Base-by-base conservation (phyloP, 1,284 basidiomycete genomes). In the Rhodotorula sp. region DNA sequence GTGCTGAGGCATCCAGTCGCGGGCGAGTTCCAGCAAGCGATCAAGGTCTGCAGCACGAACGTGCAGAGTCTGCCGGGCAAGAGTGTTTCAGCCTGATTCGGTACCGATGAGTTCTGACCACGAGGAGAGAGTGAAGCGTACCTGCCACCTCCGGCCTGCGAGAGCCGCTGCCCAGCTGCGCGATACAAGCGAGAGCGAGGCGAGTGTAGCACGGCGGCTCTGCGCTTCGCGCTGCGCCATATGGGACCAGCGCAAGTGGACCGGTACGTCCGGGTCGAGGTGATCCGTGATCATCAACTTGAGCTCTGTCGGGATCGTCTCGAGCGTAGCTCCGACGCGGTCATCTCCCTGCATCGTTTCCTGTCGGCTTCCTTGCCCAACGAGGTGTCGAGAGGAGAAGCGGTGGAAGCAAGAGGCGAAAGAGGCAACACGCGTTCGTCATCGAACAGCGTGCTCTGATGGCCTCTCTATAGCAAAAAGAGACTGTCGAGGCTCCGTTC, bases 1-100 rank as follows among this genome's bases (percentile, higher is more conserved):
- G 47, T 4, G 3, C 21, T 57, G 64, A 14, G 51, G 47, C 43
- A 58, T 57, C 64, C 64, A 65, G 21, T 47, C 56, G 34, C 21
- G n/a, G 20, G 47, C 47, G 26, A 23, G 21, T 26, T 54, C 56
- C 16, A 65, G 64, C 23, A 65, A 34, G 14, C 29, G 15, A 23
- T 58, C 56, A 29, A 26, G 43, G 29, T 29, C 47, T 12, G 29
- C 31, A 47, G 58, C 64, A 26, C 57, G 57, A 12, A 65, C 3
- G 23, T 3, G 5, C 56, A 65, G 29, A 10, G n/a, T 21, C 26
- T 21, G 52, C n/a, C 62, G n/a, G 23, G 12, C 29, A 26, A 18
- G 21, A 49, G 20, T 2, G 12, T 10, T 43, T 43, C 20, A 52
- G 51, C 16, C 21, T 51, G 21, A n/a, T 51, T 21, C 20, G 49